Evolutionary conservation across 768 basidiomycete genomes (phyloP).

Genomic region (Lactifluus subvellereus): DNA sequence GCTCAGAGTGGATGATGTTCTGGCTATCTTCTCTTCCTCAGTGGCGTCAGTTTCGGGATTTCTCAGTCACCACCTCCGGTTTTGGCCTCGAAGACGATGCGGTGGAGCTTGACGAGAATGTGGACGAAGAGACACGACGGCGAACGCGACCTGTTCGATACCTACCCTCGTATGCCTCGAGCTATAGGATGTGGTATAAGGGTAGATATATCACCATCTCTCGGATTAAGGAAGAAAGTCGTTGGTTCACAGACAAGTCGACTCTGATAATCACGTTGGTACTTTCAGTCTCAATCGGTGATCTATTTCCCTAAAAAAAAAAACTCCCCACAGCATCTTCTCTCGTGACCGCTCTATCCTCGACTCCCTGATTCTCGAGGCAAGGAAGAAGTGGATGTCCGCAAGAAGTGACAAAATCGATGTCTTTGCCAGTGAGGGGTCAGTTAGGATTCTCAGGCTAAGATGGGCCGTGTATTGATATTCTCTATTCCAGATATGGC

Average conservation of each 20-base stretch:
- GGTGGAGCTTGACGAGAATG: slow-evolving; percentile 25
- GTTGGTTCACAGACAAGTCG: slow-evolving; percentile 36
- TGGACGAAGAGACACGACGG: slow-evolving; percentile 12
- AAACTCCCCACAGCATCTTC: slow-evolving; percentile 1
- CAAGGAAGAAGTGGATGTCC: slow-evolving; percentile 15
- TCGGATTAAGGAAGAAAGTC: slow-evolving; percentile 34
- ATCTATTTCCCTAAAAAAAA: slow-evolving; percentile 11
- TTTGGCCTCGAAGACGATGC: slow-evolving; percentile 35
- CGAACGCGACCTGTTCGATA: slow-evolving; percentile 33
- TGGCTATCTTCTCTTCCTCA: slow-evolving; percentile 60
- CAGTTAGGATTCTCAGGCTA: slow-evolving; percentile 1
- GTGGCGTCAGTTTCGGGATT: slow-evolving; percentile 52
- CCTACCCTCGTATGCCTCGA: slow-evolving; percentile 37
- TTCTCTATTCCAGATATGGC: slow-evolving; percentile 8
- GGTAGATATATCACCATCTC: slow-evolving; percentile 29
- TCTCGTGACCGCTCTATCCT: slow-evolving; percentile 23
- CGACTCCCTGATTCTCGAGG: slow-evolving; percentile 20
- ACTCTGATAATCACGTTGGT: slow-evolving; percentile 41
- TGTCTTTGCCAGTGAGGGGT: slow-evolving; percentile 48
- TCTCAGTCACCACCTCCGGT: slow-evolving; percentile 44
- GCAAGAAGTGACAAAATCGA: slow-evolving; percentile 16
- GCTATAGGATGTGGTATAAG: slow-evolving; percentile 46
- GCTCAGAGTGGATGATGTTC: slow-evolving; percentile 60
- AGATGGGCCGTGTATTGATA: not conserved
- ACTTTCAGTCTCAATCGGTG: not conserved